phyloP scores from a whole-genome alignment of 345 rosid species.

The Salix suchowensis region DNA sequence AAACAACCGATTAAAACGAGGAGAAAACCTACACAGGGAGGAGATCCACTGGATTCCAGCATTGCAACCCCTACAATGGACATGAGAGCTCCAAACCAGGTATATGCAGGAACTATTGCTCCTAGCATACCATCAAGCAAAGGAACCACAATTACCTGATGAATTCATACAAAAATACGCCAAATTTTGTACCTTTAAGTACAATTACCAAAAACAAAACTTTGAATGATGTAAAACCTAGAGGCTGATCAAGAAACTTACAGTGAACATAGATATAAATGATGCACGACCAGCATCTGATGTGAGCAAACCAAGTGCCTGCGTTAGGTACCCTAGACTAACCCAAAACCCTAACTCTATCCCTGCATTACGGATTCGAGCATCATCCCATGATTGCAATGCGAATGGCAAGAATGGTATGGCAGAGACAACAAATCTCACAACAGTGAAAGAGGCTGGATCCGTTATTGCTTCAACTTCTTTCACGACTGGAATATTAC shows the following conservation, averaged over 20 bases:
- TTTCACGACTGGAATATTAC: conserved; percentile 54
- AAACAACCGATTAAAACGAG: background rate
- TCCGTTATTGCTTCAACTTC: conserved; percentile 47
- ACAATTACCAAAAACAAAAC: conserved; percentile 3
- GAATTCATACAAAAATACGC: conserved; percentile 16
- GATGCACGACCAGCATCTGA: conserved; percentile 64
- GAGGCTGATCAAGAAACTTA: conserved; percentile 24
- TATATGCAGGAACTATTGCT: conserved; percentile 48
- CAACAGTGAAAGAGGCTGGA: conserved; percentile 51
- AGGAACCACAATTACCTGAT: conserved; percentile 65
- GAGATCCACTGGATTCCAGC: conserved; percentile 64
- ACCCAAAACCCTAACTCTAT: conserved; percentile 65
- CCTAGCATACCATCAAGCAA: conserved; percentile 70
- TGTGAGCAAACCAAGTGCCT: conserved; percentile 52
- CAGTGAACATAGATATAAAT: conserved; percentile 49
- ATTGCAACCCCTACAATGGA: conserved; percentile 51
- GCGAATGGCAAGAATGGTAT: conserved; percentile 54
- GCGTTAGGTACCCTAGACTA: conserved; percentile 54
- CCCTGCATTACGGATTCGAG: conserved; percentile 47
- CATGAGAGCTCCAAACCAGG: conserved; percentile 62
- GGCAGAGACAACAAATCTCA: conserved; percentile 48
- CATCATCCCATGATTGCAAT: conserved; percentile 34
- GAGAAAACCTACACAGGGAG: conserved; percentile 40
- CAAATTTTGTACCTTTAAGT: conserved; percentile 11
- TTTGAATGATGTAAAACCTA: background rate